phyloP scores from a whole-genome alignment of 1,139 yeast species.

The Pichia sp. region DNA sequence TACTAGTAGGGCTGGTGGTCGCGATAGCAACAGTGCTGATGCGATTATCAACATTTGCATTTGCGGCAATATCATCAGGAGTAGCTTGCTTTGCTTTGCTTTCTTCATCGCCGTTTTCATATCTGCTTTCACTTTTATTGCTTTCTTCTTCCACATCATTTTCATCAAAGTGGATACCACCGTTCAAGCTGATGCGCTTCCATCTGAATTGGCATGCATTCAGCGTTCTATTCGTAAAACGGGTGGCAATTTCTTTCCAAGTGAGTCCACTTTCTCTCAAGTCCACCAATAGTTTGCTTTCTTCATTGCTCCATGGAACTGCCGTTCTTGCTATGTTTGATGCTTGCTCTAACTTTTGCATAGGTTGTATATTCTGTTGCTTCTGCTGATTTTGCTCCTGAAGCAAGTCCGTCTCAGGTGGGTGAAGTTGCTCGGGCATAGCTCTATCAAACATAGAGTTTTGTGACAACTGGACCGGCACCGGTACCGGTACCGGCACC shows the following conservation, averaged over 20 bases:
- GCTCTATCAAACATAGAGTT: too few species aligned
- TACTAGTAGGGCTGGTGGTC: background rate
- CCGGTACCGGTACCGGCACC: too few species aligned
- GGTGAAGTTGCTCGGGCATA: too few species aligned
- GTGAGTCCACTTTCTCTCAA: conserved; percentile 67
- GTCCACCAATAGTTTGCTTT: conserved; percentile 61
- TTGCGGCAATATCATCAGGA: background rate
- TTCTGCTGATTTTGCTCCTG: too few species aligned
- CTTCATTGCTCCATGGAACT: conserved; percentile 60
- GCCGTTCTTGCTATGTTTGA: conserved; percentile 27
- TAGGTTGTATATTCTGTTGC: background rate
- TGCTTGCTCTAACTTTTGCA: background rate
- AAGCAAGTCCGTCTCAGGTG: too few species aligned
- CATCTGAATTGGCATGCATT: conserved; percentile 78
- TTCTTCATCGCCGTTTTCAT: background rate
- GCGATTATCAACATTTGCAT: background rate
- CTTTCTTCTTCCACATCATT: background rate
- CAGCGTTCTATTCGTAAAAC: conserved; percentile 65
- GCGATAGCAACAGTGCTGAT: background rate
- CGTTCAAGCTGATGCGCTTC: conserved; percentile 43
- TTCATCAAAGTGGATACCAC: conserved; percentile 5
- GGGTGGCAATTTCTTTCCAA: conserved; percentile 70
- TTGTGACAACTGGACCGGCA: too few species aligned
- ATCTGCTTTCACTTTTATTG: background rate
- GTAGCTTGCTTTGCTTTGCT: background rate